These are phyloP conservation scores for Cyanidioschyzon merolae DNA, from an alignment of 23 red algal genomes.

Conservation along the genomic window DNA sequence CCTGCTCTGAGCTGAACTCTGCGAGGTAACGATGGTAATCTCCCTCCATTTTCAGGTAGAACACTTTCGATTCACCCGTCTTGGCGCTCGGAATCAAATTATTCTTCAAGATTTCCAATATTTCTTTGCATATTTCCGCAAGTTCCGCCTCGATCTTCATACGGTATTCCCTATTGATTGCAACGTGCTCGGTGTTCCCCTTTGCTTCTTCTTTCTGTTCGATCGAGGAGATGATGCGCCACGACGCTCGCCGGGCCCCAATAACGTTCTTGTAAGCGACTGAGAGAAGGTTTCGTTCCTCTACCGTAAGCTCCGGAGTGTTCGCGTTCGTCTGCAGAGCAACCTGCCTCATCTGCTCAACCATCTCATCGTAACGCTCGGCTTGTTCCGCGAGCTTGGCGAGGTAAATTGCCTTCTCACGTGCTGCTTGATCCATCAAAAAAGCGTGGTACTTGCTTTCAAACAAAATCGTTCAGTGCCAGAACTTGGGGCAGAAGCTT, in stretches of 20 bases:
- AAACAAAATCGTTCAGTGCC: not conserved
- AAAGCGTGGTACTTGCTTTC: not conserved
- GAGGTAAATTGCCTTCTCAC: conserved; percentile 86
- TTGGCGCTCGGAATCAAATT: conserved; percentile 88
- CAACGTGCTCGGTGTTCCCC: conserved; percentile 76
- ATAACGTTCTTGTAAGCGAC: conserved; percentile 99
- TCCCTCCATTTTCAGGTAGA: conserved; percentile 93
- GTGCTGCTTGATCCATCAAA: conserved; percentile 67
- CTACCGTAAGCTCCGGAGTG: conserved; percentile 64
- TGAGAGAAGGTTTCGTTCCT: conserved; percentile 97
- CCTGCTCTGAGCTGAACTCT: conserved; percentile 68
- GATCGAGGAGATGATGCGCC: conserved; percentile 99
- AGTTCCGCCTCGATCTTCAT: conserved; percentile 80
- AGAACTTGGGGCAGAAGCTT: not conserved
- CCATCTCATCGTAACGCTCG: conserved; percentile 99
- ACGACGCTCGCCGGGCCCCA: conserved; percentile 86
- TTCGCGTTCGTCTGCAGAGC: conserved; percentile 46
- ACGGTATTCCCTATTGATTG: conserved; percentile 84
- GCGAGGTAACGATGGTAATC: conserved; percentile 98
- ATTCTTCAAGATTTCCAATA: conserved; percentile 77
- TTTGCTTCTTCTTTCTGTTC: conserved; percentile 94
- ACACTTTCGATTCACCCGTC: conserved; percentile 81
- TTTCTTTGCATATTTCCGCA: conserved; percentile 81
- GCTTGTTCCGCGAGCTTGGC: conserved; percentile 99
- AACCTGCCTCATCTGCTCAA: conserved; percentile 90